A percentile compares a stretch with the other conserved stretches of the same genome.
These are phyloP conservation scores for Lachnum nothofagi DNA, from an alignment of 2,329 filamentous ascomycete genomes.

Conservation along the genomic window DNA sequence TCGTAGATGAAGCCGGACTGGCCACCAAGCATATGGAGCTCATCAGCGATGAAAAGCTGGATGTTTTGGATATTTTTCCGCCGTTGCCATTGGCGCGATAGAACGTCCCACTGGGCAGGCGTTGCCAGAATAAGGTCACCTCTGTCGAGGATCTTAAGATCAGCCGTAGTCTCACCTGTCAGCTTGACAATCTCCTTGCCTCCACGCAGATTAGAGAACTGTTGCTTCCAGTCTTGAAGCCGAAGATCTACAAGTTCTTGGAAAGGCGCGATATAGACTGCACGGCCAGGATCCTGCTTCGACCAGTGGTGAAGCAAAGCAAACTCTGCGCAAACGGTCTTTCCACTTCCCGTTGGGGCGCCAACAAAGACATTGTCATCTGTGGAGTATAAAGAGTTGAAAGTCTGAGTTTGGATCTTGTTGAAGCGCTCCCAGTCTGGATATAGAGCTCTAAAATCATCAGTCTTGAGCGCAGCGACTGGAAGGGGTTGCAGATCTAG, in stretches of 20 bases:
- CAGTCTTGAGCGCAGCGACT: constrained; percentile 78
- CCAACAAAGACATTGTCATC: constrained; percentile 93
- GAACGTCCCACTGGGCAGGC: constrained; percentile 88
- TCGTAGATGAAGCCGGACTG: constrained; percentile 87
- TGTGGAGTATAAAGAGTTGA: constrained; percentile 84
- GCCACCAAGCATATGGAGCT: constrained; percentile 88
- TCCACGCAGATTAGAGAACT: constrained; percentile 65
- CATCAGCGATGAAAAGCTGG: constrained; percentile 88
- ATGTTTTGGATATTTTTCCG: constrained; percentile 92
- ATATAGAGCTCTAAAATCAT: constrained; percentile 78
- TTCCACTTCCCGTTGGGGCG: constrained; percentile 89
- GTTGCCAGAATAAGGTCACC: constrained; percentile 90
- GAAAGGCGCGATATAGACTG: constrained; percentile 91
- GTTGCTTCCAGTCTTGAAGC: constrained; percentile 77
- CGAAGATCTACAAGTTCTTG: constrained; percentile 85
- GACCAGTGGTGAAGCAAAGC: constrained; percentile 85
- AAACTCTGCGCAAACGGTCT: constrained; percentile 95
- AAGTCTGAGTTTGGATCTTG: constrained; percentile 94
- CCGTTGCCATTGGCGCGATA: constrained; percentile 93
- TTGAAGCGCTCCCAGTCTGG: constrained; percentile 86
- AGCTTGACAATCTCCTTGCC: constrained; percentile 90
- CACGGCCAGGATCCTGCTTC: constrained; percentile 64
- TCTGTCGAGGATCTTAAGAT: constrained; percentile 80
- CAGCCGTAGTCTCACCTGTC: constrained; percentile 84
- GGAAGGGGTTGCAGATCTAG: constrained; percentile 89